These are phyloP conservation scores for Phytophthora fragariae DNA, from an alignment of 352 stramenopile species.

Conservation along the genomic window DNA sequence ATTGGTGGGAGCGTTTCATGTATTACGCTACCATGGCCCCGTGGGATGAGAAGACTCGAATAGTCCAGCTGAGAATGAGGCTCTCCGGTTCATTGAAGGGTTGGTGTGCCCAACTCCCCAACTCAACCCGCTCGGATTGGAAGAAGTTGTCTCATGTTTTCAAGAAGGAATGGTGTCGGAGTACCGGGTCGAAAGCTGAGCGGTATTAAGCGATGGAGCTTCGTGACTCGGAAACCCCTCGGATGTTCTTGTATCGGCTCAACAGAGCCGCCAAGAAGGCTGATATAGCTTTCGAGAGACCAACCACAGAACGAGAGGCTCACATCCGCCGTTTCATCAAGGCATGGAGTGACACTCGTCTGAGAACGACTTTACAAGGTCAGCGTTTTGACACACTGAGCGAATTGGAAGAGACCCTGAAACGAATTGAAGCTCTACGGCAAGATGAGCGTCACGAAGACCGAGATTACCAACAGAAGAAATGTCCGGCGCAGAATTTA, in stretches of 20 bases:
- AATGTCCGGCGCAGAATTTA: no score
- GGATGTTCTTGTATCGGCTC: background rate
- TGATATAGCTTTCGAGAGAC: background rate
- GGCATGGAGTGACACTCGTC: background rate
- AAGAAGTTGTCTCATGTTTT: background rate
- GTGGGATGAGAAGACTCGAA: background rate
- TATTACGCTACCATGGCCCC: constrained; percentile 1
- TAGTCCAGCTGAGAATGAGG: background rate
- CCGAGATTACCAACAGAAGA: no score
- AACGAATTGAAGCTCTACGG: background rate
- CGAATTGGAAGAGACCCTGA: no score
- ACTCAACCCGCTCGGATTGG: background rate
- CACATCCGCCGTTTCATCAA: background rate
- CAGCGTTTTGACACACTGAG: background rate
- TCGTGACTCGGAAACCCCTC: background rate
- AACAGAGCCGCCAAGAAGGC: background rate
- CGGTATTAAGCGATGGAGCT: background rate
- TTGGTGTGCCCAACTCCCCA: background rate
- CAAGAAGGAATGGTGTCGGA: background rate
- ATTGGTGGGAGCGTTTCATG: constrained; percentile 14
- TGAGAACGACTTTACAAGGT: background rate
- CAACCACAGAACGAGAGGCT: background rate
- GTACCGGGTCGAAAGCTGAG: background rate
- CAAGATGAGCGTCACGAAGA: background rate
- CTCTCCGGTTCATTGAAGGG: background rate